Base-by-base conservation (phyloP, 805 yeast species). In the Candida mattraensis region DNA sequence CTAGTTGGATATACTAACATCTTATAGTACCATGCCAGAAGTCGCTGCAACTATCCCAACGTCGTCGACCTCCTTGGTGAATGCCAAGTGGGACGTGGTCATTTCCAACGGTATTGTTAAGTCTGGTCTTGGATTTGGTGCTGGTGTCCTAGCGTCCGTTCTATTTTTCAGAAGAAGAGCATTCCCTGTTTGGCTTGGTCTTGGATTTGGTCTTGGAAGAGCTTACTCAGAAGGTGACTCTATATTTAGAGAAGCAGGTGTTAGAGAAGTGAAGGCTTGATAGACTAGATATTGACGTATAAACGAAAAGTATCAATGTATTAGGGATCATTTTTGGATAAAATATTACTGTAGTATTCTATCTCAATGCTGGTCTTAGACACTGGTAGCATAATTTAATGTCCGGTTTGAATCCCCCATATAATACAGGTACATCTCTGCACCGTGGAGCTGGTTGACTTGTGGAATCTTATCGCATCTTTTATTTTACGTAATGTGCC, bases 151-250 rank as follows among this genome's bases (percentile, higher is more conserved):
- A 40, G 85, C 94, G 28, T 87, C 96, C 7, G 94, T 89, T 28
- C 66, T 93, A 42, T 67, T 93, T 39, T 93, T 93, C 73, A 87
- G 76, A 64, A 86, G 98, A 73, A 81, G 98, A 66, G 75, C 96
- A 7, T 93, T 88, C 80, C 99, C 99, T 37, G 98, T 91, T 27
- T 89, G 97, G 95, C 66, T 91, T 44, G 99, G 99, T 48, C 68
- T 88, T 47, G 99, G 99, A 24, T 91, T 93, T 56, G 99, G 99
- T 50, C 75, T 89, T 45, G 99, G 99, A 48, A 83, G 96, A 71
- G 96, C 96, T 36, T 93, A 88, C 66, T 80, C 98, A 43, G 99
- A 93, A 70, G 99, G 98, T 44, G 98, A 93, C 59, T 94, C 97
- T 43, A 84, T 89, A 39, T 91, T 93, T 76, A 83, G 97, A 69